A percentile compares a stretch with the other conserved stretches of the same genome.
Evolutionary conservation across 2,329 filamentous ascomycete genomes (phyloP).

Genomic region (Clonostachys rosea): DNA sequence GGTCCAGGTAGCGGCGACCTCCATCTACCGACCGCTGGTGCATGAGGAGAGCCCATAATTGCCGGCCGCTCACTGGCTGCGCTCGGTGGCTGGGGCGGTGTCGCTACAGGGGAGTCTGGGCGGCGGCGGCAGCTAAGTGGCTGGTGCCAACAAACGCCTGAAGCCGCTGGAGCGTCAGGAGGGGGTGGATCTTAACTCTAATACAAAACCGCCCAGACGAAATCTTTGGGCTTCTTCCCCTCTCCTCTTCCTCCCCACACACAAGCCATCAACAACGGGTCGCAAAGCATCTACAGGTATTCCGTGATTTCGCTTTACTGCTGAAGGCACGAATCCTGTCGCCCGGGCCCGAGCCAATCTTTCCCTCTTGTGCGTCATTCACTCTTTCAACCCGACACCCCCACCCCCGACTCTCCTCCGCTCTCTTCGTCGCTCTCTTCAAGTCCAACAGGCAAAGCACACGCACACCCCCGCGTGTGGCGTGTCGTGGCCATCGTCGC

Average conservation of each 20-base stretch:
- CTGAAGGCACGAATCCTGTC: slow-evolving; percentile 29
- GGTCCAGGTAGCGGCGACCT: background rate
- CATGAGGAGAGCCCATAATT: background rate
- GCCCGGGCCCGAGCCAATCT: slow-evolving; percentile 48
- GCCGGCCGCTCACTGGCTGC: background rate
- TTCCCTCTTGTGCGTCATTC: slow-evolving; percentile 26
- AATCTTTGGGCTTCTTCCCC: background rate
- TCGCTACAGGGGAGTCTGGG: background rate
- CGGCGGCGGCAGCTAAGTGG: too few species aligned
- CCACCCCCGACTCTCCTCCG: slow-evolving; percentile 22
- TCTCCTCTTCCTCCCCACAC: slow-evolving; percentile 38
- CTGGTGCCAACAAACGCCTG: too few species aligned
- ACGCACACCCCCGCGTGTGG: slow-evolving; percentile 6
- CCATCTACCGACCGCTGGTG: background rate
- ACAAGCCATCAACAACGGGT: slow-evolving; percentile 49
- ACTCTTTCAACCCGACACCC: slow-evolving; percentile 23
- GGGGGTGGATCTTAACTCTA: too few species aligned
- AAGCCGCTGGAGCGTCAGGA: too few species aligned
- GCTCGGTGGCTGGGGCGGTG: background rate
- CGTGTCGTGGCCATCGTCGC: slow-evolving; percentile 13
- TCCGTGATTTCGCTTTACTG: slow-evolving; percentile 5
- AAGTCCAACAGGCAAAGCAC: background rate
- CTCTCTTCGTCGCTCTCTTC: slow-evolving; percentile 51
- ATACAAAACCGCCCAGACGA: too few species aligned
- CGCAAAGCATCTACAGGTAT: slow-evolving; percentile 41